Evolutionary conservation across 257 asterid species (phyloP).

Genomic region (Capsicum baccatum): DNA sequence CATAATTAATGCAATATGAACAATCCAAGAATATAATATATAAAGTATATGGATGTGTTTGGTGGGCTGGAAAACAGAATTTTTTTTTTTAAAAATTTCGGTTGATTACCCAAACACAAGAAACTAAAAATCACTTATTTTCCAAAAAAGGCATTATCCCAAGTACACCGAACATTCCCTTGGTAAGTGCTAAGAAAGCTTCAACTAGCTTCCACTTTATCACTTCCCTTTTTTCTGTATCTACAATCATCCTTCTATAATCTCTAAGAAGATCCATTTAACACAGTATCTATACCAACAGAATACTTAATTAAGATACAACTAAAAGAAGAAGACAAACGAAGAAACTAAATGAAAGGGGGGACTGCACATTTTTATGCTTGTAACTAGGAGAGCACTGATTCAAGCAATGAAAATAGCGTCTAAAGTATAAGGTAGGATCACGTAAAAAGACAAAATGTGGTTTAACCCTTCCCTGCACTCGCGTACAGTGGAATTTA

Average conservation of each 20-base stretch:
- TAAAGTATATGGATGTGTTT: not conserved
- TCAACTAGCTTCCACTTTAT: not conserved
- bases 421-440: not conserved
- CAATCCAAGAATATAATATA: not conserved
- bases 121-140: no score
- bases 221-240: not conserved
- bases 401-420: not conserved
- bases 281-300: not conserved
- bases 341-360: not conserved
- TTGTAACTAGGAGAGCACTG: not conserved
- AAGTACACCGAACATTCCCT: not conserved
- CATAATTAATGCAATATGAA: not conserved
- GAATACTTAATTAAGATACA: not conserved
- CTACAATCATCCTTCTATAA: not conserved
- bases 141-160: no score
- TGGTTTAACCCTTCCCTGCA: not conserved
- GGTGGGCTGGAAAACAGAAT: not conserved
- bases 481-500: not conserved
- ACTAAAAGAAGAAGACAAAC: not conserved
- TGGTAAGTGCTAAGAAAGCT: not conserved
- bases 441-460: not conserved
- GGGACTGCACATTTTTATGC: not conserved
- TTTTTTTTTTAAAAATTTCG: no score
- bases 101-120: no score
- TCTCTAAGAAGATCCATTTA: not conserved